phyloP scores from a whole-genome alignment of 345 rosid genomes.

The Dovyalis caffra region DNA sequence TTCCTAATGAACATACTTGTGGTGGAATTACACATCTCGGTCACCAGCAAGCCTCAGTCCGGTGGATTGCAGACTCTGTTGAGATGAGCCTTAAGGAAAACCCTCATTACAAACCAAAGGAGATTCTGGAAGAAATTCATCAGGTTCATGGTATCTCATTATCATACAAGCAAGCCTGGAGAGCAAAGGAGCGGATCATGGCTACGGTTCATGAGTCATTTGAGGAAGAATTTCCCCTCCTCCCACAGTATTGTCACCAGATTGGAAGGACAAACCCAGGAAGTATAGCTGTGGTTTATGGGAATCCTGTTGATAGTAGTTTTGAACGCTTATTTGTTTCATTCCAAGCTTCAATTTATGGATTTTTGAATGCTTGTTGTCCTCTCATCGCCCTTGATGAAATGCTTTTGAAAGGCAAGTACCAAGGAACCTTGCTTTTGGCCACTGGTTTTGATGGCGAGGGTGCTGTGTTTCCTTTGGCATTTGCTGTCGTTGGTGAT shows the following conservation, averaged over 20 bases:
- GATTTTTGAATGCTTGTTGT: slow-evolving; percentile 25
- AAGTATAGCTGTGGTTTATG: slow-evolving; percentile 25
- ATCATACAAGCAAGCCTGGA: slow-evolving; percentile 99
- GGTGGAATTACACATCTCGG: slow-evolving; percentile 92
- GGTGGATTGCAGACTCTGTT: slow-evolving; percentile 87
- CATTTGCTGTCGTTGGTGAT: slow-evolving; percentile 23
- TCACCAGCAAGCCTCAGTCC: slow-evolving; percentile 97
- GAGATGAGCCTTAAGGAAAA: slow-evolving; percentile 83
- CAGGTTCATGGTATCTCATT: slow-evolving; percentile 82
- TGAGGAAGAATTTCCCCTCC: slow-evolving; percentile 20
- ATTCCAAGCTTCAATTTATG: slow-evolving; percentile 27
- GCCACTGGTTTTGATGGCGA: slow-evolving; percentile 34
- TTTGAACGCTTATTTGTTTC: slow-evolving; percentile 26
- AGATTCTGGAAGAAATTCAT: slow-evolving; percentile 93
- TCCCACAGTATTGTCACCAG: slow-evolving; percentile 26
- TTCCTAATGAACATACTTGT: slow-evolving; percentile 72
- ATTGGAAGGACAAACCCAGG: slow-evolving; percentile 22
- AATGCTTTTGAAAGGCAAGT: slow-evolving; percentile 37
- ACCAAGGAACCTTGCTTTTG: slow-evolving; percentile 22
- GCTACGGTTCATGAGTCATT: slow-evolving; percentile 21
- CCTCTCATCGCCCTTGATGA: slow-evolving; percentile 20
- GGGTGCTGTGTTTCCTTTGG: slow-evolving; percentile 24
- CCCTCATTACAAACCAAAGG: slow-evolving; percentile 90
- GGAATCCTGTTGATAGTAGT: slow-evolving; percentile 14
- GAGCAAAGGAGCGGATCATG: slow-evolving; percentile 64